Evolutionary conservation across 2,329 filamentous ascomycete species (phyloP), one percentile per base, ranked within the genome.

Genomic region (Orbilia brochopaga): DNA sequence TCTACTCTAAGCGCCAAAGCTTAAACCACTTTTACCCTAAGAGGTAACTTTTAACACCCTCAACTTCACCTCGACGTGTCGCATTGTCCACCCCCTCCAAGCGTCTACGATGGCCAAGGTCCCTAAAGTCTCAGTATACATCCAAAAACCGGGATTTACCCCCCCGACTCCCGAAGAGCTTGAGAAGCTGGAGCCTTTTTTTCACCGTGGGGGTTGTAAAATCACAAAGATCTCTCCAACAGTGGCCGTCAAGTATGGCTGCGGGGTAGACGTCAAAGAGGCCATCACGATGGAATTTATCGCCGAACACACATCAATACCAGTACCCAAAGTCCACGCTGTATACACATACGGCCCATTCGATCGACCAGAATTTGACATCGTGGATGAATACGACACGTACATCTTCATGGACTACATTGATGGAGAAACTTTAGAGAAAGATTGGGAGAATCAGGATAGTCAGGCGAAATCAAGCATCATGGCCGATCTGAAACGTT

Each of bases 271-370:
- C 17, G 48, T 65, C 11, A 65, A 44, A 42, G 61, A 65, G 57
- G 61, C 61, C 53, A 65, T n/a, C 42, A 66, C 62, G 54, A 44
- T 66, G 54, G 23, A 37, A 13, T 66, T 66, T 48, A 24, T 66
- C 48, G 24, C 42, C 19, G 23, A 66, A 40, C 53, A 66, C 42
- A 66, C 53, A 51, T 59, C 42, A 48, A 66, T 66, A 51, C 62
- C 62, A 24, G 54, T 66, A 40, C 62, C 62, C 24, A 27, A 19
- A 27, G 53, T 66, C 53, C 58, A 66, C 54, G 42, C 53, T 46
- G 62, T 56, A 32, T 66, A 66, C 54, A 66, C 61, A 58, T 37
- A 65, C 57, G 61, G 61, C 35, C 61, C 61, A 58, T 65, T 65
- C 30, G 53, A 66, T 44, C 42, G 52, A 40, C 53, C 30, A 59